phyloP scores from a whole-genome alignment of 352 stramenopile genomes.

The Pythium insidiosum region DNA sequence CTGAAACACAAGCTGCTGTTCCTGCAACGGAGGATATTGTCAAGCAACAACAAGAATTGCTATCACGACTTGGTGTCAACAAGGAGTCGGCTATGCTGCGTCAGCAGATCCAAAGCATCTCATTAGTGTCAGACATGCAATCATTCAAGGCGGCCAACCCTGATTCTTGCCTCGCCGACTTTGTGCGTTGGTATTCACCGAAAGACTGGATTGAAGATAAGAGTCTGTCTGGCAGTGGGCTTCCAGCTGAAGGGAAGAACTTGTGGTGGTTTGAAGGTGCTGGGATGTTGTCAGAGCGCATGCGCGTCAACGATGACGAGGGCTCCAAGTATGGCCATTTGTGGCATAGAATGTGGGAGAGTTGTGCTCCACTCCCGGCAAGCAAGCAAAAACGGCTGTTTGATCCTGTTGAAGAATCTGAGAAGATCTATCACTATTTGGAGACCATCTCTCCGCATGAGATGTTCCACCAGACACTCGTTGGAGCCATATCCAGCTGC shows the following conservation, averaged over 20 bases:
- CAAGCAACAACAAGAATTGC: conserved; percentile 66
- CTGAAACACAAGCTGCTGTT: conserved; percentile 53
- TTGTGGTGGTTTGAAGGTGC: conserved; percentile 66
- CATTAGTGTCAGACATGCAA: conserved; percentile 78
- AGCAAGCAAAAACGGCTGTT: conserved; percentile 67
- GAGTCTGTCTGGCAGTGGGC: too few relatives aligned
- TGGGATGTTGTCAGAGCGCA: conserved; percentile 66
- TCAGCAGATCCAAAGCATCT: conserved; percentile 67
- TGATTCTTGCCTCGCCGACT: conserved; percentile 53
- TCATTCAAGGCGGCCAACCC: conserved; percentile 81
- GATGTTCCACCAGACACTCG: conserved; percentile 77
- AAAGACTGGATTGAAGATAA: conserved; percentile 56
- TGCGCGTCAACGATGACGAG: conserved; percentile 27
- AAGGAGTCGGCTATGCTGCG: conserved; percentile 56
- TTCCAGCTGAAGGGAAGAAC: conserved; percentile 28
- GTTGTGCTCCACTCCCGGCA: conserved; percentile 30
- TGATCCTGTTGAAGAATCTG: conserved; percentile 59
- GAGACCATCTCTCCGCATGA: conserved; percentile 72
- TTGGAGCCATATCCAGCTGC: conserved; percentile 44
- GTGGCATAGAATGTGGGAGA: conserved; percentile 77
- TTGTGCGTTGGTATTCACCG: conserved; percentile 80
- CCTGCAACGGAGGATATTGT: conserved; percentile 76
- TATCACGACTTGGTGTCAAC: conserved; percentile 57
- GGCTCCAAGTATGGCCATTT: conserved; percentile 23
- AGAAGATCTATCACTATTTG: conserved; percentile 79